phyloP scores from a whole-genome alignment of 768 basidiomycete genomes.

The Boletales sp. region DNA sequence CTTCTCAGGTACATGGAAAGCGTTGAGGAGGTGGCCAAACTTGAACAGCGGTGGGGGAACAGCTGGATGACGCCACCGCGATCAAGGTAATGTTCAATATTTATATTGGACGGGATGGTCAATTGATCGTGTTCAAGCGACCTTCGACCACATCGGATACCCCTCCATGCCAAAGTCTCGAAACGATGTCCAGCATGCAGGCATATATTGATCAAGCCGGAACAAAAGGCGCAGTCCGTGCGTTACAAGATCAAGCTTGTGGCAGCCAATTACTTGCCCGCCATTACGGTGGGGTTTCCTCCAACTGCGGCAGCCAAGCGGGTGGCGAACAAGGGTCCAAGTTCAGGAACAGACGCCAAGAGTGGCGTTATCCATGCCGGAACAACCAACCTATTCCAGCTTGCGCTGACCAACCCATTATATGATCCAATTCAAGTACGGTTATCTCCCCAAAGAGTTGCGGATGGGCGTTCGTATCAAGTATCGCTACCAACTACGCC shows the following conservation, averaged over 20 bases:
- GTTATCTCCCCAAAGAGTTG: conserved; percentile 68
- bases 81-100: conserved; percentile 43
- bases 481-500: conserved; percentile 73
- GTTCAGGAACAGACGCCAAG: conserved; percentile 36
- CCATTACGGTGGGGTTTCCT: conserved; percentile 71
- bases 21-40: conserved; percentile 56
- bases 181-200: conserved; percentile 94
- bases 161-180: conserved; percentile 88
- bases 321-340: conserved; percentile 34
- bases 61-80: conserved; percentile 74
- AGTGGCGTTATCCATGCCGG: conserved; percentile 61
- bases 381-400: conserved; percentile 79
- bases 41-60: conserved; percentile 78
- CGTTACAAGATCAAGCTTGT: conserved; percentile 98
- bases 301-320: conserved; percentile 42
- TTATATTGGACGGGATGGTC: neutral
- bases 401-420: conserved; percentile 90
- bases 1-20: conserved; percentile 62
- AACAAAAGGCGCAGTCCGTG: conserved; percentile 92
- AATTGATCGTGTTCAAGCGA: conserved; percentile 47
- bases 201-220: conserved; percentile 97
- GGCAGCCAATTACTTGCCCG: conserved; percentile 90
- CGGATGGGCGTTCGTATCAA: conserved; percentile 52
- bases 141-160: conserved; percentile 84
- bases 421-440: conserved; percentile 94